phyloP scores from a whole-genome alignment of 495 filamentous ascomycete genomes.

The Neurospora discreta region DNA sequence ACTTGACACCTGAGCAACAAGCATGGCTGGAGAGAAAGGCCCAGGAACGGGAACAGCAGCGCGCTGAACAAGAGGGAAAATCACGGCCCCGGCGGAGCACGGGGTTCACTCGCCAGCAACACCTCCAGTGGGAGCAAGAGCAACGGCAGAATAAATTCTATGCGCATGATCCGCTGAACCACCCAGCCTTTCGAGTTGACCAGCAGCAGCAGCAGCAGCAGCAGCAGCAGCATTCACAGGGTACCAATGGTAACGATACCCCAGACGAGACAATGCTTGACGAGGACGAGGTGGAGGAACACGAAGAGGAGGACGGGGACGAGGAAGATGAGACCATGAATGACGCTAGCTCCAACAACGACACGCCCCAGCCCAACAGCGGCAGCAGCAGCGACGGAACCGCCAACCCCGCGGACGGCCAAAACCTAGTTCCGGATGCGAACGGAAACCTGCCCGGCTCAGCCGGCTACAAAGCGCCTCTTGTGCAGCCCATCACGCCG shows the following conservation, averaged over 20 bases:
- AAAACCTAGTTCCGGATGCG: background rate
- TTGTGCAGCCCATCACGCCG: slow-evolving; percentile 7
- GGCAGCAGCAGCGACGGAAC: background rate
- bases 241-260: background rate
- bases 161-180: background rate
- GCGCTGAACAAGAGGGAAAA: background rate
- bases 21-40: background rate
- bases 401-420: background rate
- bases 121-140: background rate
- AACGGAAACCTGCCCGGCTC: background rate
- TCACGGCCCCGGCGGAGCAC: background rate
- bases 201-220: background rate
- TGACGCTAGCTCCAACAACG: background rate
- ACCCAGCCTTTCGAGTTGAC: background rate
- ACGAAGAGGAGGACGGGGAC: background rate
- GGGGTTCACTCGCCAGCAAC: background rate
- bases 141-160: background rate
- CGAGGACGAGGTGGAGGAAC: background rate
- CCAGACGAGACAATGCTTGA: background rate
- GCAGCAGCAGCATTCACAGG: background rate
- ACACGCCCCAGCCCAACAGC: background rate
- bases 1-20: background rate
- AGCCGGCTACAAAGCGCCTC: slow-evolving; percentile 2
- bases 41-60: background rate
- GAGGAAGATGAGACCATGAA: background rate